These are phyloP conservation scores for Wickerhamomyces ciferrii DNA, from an alignment of 805 yeast species.

Conservation along the genomic window DNA sequence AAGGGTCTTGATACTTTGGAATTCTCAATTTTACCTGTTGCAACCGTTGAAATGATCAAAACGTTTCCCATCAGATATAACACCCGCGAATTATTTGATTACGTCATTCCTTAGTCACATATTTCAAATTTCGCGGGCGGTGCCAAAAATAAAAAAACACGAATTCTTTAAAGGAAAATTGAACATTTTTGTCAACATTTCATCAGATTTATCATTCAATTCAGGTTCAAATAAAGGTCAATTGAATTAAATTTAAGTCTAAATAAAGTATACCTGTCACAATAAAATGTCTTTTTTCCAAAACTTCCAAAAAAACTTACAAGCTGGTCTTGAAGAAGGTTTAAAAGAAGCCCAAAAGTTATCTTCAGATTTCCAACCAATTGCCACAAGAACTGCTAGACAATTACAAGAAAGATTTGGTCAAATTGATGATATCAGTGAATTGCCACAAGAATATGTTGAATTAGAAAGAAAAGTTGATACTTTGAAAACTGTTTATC, in stretches of 20 bases:
- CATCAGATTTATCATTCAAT: background rate
- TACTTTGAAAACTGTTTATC: constrained; percentile 63
- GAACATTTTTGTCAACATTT: background rate
- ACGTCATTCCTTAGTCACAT: too few species aligned
- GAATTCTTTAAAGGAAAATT: background rate
- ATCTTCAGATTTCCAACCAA: constrained; percentile 55
- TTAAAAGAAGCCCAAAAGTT: constrained; percentile 39
- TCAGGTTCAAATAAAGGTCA: background rate
- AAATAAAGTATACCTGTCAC: background rate
- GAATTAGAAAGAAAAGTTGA: constrained; percentile 72
- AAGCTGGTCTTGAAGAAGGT: constrained; percentile 20
- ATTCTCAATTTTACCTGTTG: too few species aligned
- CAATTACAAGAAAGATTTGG: constrained; percentile 77
- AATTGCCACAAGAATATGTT: constrained; percentile 76
- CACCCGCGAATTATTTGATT: too few species aligned
- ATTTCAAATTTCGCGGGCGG: background rate
- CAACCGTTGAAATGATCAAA: too few species aligned
- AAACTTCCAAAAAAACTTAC: constrained; percentile 24
- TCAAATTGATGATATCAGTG: constrained; percentile 76
- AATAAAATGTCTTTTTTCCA: constrained; percentile 23
- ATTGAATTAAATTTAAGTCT: background rate
- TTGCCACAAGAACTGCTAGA: constrained; percentile 78
- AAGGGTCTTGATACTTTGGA: too few species aligned
- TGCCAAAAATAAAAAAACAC: background rate
- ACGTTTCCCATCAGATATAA: too few species aligned